Evolutionary conservation across 2,329 filamentous ascomycete genomes (phyloP).

Genomic region (Trichoderma breve): DNA sequence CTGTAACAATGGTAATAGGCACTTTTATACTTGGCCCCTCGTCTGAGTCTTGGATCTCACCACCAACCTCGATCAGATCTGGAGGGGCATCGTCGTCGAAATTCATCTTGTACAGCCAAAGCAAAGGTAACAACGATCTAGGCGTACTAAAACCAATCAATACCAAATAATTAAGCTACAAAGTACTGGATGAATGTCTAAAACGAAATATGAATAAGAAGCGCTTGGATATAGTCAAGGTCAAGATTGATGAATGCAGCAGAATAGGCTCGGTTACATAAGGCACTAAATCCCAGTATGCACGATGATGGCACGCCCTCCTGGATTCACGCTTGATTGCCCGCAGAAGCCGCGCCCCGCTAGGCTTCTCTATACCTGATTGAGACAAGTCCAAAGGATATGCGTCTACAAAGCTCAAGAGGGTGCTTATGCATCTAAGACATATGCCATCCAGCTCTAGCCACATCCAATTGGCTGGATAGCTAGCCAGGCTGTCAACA

Average conservation of each 20-base stretch:
- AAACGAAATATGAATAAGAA: background rate
- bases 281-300: constrained; percentile 5
- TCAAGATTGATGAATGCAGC: background rate
- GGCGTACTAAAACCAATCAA: background rate
- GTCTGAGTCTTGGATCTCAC: constrained; percentile 36
- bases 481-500: constrained; percentile 16
- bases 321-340: background rate
- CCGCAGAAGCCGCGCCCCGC: constrained; percentile 18
- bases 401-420: constrained; percentile 26
- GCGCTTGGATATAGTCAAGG: background rate
- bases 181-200: background rate
- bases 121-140: background rate
- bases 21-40: constrained; percentile 63
- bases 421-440: constrained; percentile 22
- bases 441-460: constrained; percentile 1
- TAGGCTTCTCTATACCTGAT: constrained; percentile 4
- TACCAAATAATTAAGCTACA: background rate
- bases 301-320: constrained; percentile 17
- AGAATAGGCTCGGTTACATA: constrained; percentile 3
- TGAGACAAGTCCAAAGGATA: background rate
- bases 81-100: constrained; percentile 67
- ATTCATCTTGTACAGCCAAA: constrained; percentile 47
- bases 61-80: constrained; percentile 54
- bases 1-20: constrained; percentile 82
- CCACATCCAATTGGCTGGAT: constrained; percentile 8